Percentiles rank a stretch among this genome's conserved stretches.
Evolutionary conservation across 768 basidiomycete genomes (phyloP).

Genomic region (Tephrocybe sp.): DNA sequence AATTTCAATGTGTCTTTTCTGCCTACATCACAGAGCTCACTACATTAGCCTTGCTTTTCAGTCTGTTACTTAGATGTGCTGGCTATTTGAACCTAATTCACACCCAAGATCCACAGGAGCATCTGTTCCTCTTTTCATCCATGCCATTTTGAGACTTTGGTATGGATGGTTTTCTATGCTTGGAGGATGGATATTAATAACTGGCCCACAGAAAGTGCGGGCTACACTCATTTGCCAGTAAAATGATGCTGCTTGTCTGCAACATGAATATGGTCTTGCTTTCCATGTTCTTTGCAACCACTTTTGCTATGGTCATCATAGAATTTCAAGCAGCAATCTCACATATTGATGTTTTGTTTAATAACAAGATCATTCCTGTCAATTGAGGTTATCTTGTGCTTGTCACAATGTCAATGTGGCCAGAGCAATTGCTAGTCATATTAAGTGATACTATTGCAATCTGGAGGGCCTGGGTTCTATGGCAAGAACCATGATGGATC

Average conservation of each 20-base stretch:
- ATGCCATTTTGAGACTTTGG: too few species aligned
- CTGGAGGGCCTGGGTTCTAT: slow-evolving; percentile 1
- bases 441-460: background rate
- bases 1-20: too few species aligned
- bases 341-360: background rate
- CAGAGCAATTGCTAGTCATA: background rate
- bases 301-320: background rate
- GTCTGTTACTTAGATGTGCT: too few species aligned
- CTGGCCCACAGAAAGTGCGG: background rate
- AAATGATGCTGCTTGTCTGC: background rate
- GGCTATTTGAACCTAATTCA: too few species aligned
- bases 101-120: too few species aligned
- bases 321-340: background rate
- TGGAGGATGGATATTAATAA: too few species aligned
- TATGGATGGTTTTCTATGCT: too few species aligned
- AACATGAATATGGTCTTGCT: background rate
- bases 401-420: background rate
- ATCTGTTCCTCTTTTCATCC: too few species aligned
- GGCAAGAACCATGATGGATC: too few species aligned
- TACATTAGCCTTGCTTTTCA: too few species aligned
- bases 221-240: background rate
- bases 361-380: background rate
- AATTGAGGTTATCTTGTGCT: background rate
- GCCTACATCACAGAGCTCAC: too few species aligned
- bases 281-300: background rate